Evolutionary conservation across 352 stramenopile species (phyloP).

Genomic region (Phytophthora quininea): DNA sequence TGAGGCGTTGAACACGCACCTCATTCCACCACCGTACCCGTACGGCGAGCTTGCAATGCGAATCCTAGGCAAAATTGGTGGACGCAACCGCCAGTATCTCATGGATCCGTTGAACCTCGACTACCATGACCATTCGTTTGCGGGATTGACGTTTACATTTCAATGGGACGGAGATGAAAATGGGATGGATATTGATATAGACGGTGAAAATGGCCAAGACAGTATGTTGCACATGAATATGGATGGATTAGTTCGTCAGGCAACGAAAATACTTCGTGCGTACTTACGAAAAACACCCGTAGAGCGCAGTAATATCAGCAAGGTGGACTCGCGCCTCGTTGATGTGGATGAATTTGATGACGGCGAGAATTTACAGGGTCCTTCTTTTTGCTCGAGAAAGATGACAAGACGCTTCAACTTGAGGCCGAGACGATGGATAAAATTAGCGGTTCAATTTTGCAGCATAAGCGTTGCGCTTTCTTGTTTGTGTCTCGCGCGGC

Average conservation of each 20-base stretch:
- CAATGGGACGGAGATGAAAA: slow-evolving; percentile 41
- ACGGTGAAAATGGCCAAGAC: slow-evolving; percentile 4
- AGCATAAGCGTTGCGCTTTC: slow-evolving; percentile 82
- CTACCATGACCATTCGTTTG: slow-evolving; percentile 50
- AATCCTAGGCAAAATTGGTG: slow-evolving; percentile 98
- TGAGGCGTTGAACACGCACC: slow-evolving; percentile 93
- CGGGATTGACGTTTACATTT: slow-evolving; percentile 59
- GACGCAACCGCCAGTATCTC: slow-evolving; percentile 91
- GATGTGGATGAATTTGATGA: slow-evolving; percentile 78
- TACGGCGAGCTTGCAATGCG: slow-evolving; percentile 96
- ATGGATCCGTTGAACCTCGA: slow-evolving; percentile 82
- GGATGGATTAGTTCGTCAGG: slow-evolving; percentile 55
- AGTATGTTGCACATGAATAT: slow-evolving; percentile 58
- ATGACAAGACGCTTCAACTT: slow-evolving; percentile 83
- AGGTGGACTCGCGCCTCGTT: slow-evolving; percentile 62
- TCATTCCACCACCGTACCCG: slow-evolving; percentile 96
- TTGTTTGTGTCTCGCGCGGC: slow-evolving; percentile 65
- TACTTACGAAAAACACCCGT: slow-evolving; percentile 63
- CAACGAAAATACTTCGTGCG: slow-evolving; percentile 56
- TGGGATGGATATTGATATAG: slow-evolving; percentile 30
- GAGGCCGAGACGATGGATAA: slow-evolving; percentile 71
- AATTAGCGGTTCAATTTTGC: slow-evolving; percentile 67
- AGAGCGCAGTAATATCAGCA: slow-evolving; percentile 60
- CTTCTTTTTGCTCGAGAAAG: slow-evolving; percentile 79
- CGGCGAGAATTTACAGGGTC: slow-evolving; percentile 36